A percentile compares a stretch with the other conserved stretches of the same genome.
phyloP scores from a whole-genome alignment of 108 stramenopile species.

The Mediolabrus comicus region DNA sequence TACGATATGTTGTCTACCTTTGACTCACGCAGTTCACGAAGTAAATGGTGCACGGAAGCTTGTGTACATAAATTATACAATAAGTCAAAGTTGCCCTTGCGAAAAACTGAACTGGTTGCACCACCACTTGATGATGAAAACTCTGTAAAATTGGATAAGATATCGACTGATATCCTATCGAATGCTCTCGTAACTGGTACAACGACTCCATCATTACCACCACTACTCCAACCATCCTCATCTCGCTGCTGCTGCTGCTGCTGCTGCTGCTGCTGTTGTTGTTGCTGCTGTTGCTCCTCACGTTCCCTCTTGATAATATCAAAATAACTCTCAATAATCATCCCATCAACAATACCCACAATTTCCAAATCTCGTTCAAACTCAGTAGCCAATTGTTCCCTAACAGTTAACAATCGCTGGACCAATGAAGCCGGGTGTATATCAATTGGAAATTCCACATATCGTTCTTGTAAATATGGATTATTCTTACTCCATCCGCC shows the following conservation, averaged over 20 bases:
- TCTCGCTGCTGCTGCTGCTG: background rate
- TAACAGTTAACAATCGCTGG: conserved; percentile 65
- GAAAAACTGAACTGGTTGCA: conserved; percentile 48
- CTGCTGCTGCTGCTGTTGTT: background rate
- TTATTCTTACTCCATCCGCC: conserved; percentile 64
- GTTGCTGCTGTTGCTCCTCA: conserved; percentile 2
- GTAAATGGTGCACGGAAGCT: conserved; percentile 69
- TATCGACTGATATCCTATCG: conserved; percentile 51
- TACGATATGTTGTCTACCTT: conserved; percentile 21
- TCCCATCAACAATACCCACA: conserved; percentile 43
- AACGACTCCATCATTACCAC: background rate
- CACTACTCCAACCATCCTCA: background rate
- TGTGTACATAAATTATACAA: conserved; percentile 69
- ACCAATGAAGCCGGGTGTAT: conserved; percentile 71
- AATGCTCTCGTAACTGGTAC: conserved; percentile 19
- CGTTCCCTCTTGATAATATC: conserved; percentile 25
- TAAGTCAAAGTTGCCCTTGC: conserved; percentile 79
- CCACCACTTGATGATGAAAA: conserved; percentile 15
- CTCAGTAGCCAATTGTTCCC: conserved; percentile 75
- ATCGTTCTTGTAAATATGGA: conserved; percentile 64
- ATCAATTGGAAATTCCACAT: conserved; percentile 67
- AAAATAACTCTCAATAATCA: conserved; percentile 66
- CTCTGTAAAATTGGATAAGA: conserved; percentile 46
- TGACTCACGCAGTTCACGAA: conserved; percentile 33
- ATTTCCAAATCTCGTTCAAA: conserved; percentile 71